These are phyloP conservation scores for Linum trigynum DNA, from an alignment of 345 rosid genomes.

Conservation along the genomic window DNA sequence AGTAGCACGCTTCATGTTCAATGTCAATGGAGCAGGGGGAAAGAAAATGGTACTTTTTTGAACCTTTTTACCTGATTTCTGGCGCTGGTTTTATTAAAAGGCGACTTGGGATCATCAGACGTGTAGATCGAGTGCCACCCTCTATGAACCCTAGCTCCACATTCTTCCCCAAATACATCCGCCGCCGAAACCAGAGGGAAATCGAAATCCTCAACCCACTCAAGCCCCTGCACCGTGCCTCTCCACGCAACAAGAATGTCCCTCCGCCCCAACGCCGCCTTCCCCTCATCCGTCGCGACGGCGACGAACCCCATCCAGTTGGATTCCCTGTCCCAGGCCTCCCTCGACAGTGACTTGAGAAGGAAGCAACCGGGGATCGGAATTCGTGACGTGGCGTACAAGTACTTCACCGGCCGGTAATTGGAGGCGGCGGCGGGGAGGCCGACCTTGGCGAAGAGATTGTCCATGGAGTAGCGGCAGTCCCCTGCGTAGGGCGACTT, in stretches of 20 bases:
- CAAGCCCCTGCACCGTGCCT: conserved; percentile 34
- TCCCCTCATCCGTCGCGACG: conserved; percentile 41
- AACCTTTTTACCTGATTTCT: conserved; percentile 40
- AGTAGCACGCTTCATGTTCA: too few relatives aligned
- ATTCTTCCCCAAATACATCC: conserved; percentile 9
- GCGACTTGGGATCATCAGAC: conserved; percentile 33
- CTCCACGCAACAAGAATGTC: conserved; percentile 44
- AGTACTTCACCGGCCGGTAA: conserved; percentile 38
- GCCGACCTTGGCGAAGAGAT: conserved; percentile 14
- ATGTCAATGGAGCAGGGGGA: background rate
- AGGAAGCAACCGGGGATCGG: conserved; percentile 28
- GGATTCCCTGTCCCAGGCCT: conserved; percentile 30
- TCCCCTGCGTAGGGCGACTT: conserved; percentile 31
- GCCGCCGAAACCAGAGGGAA: conserved; percentile 25
- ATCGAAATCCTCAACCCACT: conserved; percentile 39
- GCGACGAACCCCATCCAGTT: conserved; percentile 56
- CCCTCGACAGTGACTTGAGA: conserved; percentile 24
- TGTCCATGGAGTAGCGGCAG: conserved; percentile 9
- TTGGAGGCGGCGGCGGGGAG: conserved; percentile 11
- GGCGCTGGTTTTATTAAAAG: conserved; percentile 35
- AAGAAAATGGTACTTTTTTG: conserved; percentile 2
- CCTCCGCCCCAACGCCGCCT: conserved; percentile 40
- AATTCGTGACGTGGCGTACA: conserved; percentile 44
- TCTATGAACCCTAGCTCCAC: conserved; percentile 23
- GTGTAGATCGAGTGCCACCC: conserved; percentile 49